phyloP scores from a whole-genome alignment of 2,329 filamentous ascomycete species.

The Westerdykella ornata region DNA sequence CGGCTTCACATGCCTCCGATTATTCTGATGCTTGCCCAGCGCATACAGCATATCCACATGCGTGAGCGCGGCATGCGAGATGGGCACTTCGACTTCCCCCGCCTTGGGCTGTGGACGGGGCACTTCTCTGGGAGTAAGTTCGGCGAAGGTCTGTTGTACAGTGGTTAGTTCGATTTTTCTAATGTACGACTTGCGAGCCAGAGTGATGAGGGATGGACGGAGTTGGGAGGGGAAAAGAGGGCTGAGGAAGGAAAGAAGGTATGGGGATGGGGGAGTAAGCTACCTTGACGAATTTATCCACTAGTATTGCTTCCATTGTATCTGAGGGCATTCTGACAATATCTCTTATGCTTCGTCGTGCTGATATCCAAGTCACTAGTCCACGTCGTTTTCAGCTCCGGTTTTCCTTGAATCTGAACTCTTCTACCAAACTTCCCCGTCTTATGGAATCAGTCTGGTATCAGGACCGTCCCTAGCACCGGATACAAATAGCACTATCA shows the following conservation, averaged over 20 bases:
- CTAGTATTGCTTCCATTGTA: conserved; percentile 18
- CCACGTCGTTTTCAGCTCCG: too few relatives aligned
- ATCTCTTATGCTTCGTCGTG: too few relatives aligned
- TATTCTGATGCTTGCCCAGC: conserved; percentile 55
- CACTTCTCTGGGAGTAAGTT: conserved; percentile 16
- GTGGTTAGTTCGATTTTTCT: neutral
- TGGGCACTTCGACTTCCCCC: conserved; percentile 41
- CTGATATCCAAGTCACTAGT: too few relatives aligned
- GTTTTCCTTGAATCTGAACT: too few relatives aligned
- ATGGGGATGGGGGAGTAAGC: neutral
- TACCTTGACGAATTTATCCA: conserved; percentile 10
- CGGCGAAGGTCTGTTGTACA: conserved; percentile 22
- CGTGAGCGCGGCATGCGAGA: conserved; percentile 53
- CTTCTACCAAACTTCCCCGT: too few relatives aligned
- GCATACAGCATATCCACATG: conserved; percentile 55
- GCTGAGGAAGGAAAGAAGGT: neutral
- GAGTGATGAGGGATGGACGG: neutral
- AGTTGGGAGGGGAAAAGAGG: neutral
- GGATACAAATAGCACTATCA: too few relatives aligned
- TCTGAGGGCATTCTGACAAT: neutral
- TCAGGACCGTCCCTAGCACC: too few relatives aligned
- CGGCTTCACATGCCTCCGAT: conserved; percentile 49
- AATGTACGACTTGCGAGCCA: too few relatives aligned
- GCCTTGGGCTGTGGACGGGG: conserved; percentile 30
- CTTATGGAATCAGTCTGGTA: too few relatives aligned